phyloP scores from a whole-genome alignment of 2,329 filamentous ascomycete genomes.

The Penicillium capsulatum region DNA sequence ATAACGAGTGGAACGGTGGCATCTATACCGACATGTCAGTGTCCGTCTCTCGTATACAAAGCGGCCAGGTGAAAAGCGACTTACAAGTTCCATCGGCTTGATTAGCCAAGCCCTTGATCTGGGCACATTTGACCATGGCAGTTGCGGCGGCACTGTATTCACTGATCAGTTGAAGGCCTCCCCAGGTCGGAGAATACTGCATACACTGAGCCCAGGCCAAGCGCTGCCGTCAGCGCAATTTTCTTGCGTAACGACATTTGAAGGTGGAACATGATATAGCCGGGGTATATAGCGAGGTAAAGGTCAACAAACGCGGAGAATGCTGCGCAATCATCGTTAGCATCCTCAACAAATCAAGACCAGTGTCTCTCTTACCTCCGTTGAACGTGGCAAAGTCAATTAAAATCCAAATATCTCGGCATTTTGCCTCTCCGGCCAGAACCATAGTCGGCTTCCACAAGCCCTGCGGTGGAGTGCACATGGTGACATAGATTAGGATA shows the following conservation, averaged over 20 bases:
- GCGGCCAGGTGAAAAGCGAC: slow-evolving; percentile 7
- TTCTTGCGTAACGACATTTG: slow-evolving; percentile 27
- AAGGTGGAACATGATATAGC: slow-evolving; percentile 25
- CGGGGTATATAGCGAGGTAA: slow-evolving; percentile 26
- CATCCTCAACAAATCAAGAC: not conserved
- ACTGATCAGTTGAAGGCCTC: not conserved
- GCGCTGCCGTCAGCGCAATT: slow-evolving; percentile 20
- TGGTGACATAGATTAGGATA: slow-evolving; percentile 39
- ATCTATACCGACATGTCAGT: not conserved
- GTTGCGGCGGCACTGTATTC: slow-evolving; percentile 25
- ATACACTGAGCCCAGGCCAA: slow-evolving; percentile 28
- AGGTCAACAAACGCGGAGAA: slow-evolving; percentile 30
- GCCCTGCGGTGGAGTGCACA: slow-evolving; percentile 36
- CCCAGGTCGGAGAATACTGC: too few species aligned
- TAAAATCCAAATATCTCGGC: slow-evolving; percentile 31
- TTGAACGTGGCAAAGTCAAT: slow-evolving; percentile 39
- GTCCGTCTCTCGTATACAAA: not conserved
- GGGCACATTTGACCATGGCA: slow-evolving; percentile 30
- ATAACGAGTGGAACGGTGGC: not conserved
- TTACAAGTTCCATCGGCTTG: slow-evolving; percentile 31
- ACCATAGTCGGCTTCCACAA: slow-evolving; percentile 35
- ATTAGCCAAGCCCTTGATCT: slow-evolving; percentile 25
- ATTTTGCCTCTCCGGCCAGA: slow-evolving; percentile 28
- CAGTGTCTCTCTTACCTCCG: slow-evolving; percentile 29
- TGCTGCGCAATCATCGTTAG: slow-evolving; percentile 10